phyloP scores from a whole-genome alignment of 345 rosid genomes.

The Firmiana major region DNA sequence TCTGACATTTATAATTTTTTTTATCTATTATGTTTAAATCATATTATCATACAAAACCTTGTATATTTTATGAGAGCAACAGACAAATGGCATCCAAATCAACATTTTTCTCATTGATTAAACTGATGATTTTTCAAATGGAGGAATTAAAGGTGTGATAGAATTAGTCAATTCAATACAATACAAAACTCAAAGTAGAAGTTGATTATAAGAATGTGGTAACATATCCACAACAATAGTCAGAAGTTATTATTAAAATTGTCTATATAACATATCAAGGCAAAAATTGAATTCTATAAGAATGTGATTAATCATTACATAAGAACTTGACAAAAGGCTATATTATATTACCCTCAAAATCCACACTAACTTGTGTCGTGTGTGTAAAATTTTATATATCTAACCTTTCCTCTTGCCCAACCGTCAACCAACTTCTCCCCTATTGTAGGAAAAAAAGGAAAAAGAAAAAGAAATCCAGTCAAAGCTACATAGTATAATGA shows the following conservation, averaged over 20 bases:
- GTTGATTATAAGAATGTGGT: too few species aligned
- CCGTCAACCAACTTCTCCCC: neutral
- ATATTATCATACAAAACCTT: too few species aligned
- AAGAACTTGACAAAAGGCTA: conserved; percentile 3
- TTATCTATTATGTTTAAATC: too few species aligned
- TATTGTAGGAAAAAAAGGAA: neutral
- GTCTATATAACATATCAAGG: neutral
- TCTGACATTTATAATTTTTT: too few species aligned
- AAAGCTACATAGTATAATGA: conserved; percentile 20
- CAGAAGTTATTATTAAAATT: neutral
- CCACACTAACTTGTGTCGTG: conserved; percentile 22
- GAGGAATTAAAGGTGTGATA: too few species aligned
- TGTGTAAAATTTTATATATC: conserved; percentile 6
- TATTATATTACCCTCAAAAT: conserved; percentile 20
- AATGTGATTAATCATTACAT: conserved; percentile 14
- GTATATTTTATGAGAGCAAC: too few species aligned
- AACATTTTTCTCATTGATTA: too few species aligned
- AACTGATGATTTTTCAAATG: too few species aligned
- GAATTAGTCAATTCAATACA: too few species aligned
- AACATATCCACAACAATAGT: neutral
- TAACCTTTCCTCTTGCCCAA: neutral
- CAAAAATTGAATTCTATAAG: conserved; percentile 10
- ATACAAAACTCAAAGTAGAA: too few species aligned
- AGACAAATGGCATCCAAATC: too few species aligned
- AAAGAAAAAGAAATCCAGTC: neutral